Base-by-base conservation (phyloP, 2,329 filamentous ascomycete species). In the Colletotrichum melonis region DNA sequence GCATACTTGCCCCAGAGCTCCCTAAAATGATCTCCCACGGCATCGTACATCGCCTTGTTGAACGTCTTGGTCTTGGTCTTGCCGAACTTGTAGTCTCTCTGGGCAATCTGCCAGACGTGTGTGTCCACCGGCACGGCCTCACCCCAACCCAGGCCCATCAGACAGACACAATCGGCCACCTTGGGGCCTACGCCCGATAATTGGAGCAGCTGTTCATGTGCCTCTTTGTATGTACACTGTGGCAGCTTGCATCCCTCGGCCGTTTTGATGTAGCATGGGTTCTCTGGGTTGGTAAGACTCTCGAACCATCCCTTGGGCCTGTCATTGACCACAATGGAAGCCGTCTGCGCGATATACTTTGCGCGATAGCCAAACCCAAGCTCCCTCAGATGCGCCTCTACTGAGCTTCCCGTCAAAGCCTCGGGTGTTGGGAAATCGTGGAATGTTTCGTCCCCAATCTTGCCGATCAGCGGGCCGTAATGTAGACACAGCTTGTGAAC, bases 41-140 rank as follows among this genome's bases (percentile, higher is more conserved):
- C 94, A 80, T 97, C 92, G 79, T 99, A 98, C 75, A 94, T 95
- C 54, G 89, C 90, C 80, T 97, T 97, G 16, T 93, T 98, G 75
- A 99, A 88, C 59, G 94, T 96, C 79, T 95, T 96, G 74, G 83
- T 93, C 79, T 95, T 97, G 19, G 89, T 90, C 78, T 92, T 94
- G 7, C 94, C 94, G 78, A 99, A 97, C 72, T 92, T 95, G 84
- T 99, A 99, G 82, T 99, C 97, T 66, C 97, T 89, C 81, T 97
- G 94, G 0, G 97, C 97, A 79, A 99, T 98, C 85, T 98, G 95
- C 96, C 95, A 98, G 14, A 99, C 95, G 83, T 99, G 97, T 1
- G 97, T 99, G 82, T 99, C 97, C 38, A 99, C 94, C 0, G 97
- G 97, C 1, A 99, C 95, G 3, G 95, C 92, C 83, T 98, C 96